A percentile compares a stretch with the other conserved stretches of the same genome.
Conservation (phyloP, 2,329 filamentous ascomycete genomes). For the Eutypella sp. region DNA sequence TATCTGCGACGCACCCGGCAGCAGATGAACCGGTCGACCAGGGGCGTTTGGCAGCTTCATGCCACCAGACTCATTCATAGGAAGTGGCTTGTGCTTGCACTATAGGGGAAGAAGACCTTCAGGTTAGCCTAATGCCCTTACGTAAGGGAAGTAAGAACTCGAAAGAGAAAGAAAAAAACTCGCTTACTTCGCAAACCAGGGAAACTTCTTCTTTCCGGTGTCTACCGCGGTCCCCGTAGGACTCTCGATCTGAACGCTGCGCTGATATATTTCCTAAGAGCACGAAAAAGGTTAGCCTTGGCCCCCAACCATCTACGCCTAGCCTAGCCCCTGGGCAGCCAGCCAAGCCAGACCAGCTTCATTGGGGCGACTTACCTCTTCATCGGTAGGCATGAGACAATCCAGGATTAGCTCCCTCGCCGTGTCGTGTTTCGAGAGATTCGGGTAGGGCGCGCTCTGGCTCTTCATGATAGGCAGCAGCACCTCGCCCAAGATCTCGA, state of each 20-base stretch:
- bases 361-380: conserved; percentile 62
- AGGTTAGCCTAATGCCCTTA: no score
- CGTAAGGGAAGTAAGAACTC: background rate
- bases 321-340: no score
- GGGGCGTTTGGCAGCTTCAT: no score
- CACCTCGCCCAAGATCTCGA: conserved; percentile 91
- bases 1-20: no score
- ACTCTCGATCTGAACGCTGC: conserved; percentile 56
- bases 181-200: conserved; percentile 52
- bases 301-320: no score
- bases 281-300: conserved; percentile 14
- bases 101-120: no score
- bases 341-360: background rate
- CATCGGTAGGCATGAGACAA: conserved; percentile 75
- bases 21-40: no score
- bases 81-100: no score
- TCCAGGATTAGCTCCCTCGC: conserved; percentile 74
- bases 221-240: conserved; percentile 40
- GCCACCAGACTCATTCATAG: no score
- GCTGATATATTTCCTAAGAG: conserved; percentile 57
- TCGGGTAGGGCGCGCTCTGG: conserved; percentile 77
- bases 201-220: conserved; percentile 58
- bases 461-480: conserved; percentile 87
- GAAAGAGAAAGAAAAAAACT: conserved; percentile 2
- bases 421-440: conserved; percentile 63